Percentiles rank a stretch among this genome's conserved stretches.
These are phyloP conservation scores for Seminavis robusta DNA, from an alignment of 108 stramenopile species.

Conservation along the genomic window DNA sequence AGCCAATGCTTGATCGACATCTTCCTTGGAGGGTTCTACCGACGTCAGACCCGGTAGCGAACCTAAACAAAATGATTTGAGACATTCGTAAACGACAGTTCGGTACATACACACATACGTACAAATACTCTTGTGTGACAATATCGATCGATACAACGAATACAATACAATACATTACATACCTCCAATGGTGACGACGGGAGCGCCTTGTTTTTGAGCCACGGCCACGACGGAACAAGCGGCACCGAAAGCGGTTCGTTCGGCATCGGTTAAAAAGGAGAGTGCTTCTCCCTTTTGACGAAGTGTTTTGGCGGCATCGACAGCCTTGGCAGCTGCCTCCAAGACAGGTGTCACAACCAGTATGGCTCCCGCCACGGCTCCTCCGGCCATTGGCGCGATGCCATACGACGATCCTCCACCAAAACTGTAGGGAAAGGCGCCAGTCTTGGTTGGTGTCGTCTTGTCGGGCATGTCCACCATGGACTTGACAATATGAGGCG, in stretches of 20 bases:
- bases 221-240: conserved; percentile 55
- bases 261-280: conserved; percentile 59
- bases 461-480: conserved; percentile 31
- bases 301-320: conserved; percentile 47
- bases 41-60: conserved; percentile 59
- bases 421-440: conserved; percentile 57
- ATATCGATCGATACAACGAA: neutral
- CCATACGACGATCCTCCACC: conserved; percentile 29
- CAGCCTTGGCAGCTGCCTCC: conserved; percentile 51
- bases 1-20: conserved; percentile 60
- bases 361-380: conserved; percentile 74
- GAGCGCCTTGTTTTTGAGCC: conserved; percentile 60
- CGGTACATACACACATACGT: neutral
- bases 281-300: conserved; percentile 81
- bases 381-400: conserved; percentile 44
- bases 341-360: conserved; percentile 76
- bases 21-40: conserved; percentile 54
- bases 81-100: neutral
- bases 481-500: conserved; percentile 58
- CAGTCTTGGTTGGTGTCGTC: conserved; percentile 11
- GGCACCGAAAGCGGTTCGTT: conserved; percentile 59
- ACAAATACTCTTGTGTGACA: neutral
- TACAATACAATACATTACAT: too few species aligned
- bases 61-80: conserved; percentile 23
- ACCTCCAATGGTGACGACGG: conserved; percentile 74